phyloP scores from a whole-genome alignment of 2,329 filamentous ascomycete species.

The Zymoseptoria pseudotritici region DNA sequence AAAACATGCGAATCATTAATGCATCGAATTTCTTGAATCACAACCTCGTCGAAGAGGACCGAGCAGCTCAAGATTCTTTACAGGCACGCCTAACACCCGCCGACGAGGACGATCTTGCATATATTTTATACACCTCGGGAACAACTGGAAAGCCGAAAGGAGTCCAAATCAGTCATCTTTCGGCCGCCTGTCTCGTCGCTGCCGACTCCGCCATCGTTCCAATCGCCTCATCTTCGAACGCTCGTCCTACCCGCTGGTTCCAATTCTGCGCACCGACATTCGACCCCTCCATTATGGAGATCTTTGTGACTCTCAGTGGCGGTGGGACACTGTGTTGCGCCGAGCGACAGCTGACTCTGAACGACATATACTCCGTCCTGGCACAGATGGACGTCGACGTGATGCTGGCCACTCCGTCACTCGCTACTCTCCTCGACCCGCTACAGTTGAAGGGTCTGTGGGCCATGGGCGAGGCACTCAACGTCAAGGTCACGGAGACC shows the following conservation, averaged over 20 bases:
- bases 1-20: neutral
- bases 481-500: constrained; percentile 10
- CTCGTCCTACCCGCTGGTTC: constrained; percentile 9
- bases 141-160: constrained; percentile 21
- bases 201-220: constrained; percentile 1
- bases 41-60: neutral
- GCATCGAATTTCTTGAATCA: neutral
- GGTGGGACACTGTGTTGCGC: constrained; percentile 15
- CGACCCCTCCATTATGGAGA: constrained; percentile 15
- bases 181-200: constrained; percentile 10
- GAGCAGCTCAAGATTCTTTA: neutral
- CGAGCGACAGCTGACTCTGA: constrained; percentile 9
- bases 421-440: constrained; percentile 12
- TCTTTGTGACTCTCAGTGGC: constrained; percentile 14
- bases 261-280: constrained; percentile 11
- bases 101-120: constrained; percentile 18
- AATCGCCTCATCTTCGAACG: neutral
- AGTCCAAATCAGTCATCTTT: constrained; percentile 9
- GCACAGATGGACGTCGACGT: constrained; percentile 8
- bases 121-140: constrained; percentile 23
- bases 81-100: neutral
- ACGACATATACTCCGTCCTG: constrained; percentile 8
- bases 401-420: constrained; percentile 12
- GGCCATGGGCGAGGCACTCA: constrained; percentile 15
- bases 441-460: constrained; percentile 9